phyloP scores from a whole-genome alignment of 371 early-diverging fungal species.

The Cladochytrium tenue region DNA sequence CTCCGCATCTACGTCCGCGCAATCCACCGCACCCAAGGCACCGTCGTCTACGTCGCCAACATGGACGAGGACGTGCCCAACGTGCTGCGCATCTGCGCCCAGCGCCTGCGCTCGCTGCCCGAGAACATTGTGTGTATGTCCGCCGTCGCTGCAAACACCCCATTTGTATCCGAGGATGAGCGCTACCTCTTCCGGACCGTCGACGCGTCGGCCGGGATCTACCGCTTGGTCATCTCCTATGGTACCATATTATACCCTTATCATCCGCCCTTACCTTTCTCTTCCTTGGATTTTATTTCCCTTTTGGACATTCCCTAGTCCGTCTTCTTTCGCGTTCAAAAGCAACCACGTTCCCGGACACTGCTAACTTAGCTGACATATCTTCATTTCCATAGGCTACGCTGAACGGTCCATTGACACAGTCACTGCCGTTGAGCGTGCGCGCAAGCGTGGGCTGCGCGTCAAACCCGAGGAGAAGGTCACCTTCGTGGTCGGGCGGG shows the following conservation, averaged over 20 bases:
- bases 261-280: too few relatives aligned
- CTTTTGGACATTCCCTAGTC: too few relatives aligned
- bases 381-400: conserved; percentile 27
- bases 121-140: conserved; percentile 43
- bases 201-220: conserved; percentile 40
- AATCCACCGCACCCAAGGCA: conserved; percentile 35
- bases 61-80: conserved; percentile 47
- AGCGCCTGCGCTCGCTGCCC: conserved; percentile 33
- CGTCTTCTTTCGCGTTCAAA: neutral
- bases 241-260: too few relatives aligned
- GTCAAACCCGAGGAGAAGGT: conserved; percentile 29
- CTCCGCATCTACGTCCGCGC: conserved; percentile 29
- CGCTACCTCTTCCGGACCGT: conserved; percentile 39
- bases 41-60: conserved; percentile 43
- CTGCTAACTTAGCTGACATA: too few relatives aligned
- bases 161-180: conserved; percentile 47
- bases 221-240: conserved; percentile 44
- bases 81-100: conserved; percentile 39
- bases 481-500: conserved; percentile 39
- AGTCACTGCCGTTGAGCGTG: conserved; percentile 31
- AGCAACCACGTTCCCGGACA: too few relatives aligned
- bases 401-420: conserved; percentile 44
- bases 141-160: conserved; percentile 29
- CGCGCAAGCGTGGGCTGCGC: conserved; percentile 34
- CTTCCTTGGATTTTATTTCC: too few relatives aligned